Evolutionary conservation across 1,139 yeast genomes (phyloP).

Genomic region (Yamadazyma mexicana): DNA sequence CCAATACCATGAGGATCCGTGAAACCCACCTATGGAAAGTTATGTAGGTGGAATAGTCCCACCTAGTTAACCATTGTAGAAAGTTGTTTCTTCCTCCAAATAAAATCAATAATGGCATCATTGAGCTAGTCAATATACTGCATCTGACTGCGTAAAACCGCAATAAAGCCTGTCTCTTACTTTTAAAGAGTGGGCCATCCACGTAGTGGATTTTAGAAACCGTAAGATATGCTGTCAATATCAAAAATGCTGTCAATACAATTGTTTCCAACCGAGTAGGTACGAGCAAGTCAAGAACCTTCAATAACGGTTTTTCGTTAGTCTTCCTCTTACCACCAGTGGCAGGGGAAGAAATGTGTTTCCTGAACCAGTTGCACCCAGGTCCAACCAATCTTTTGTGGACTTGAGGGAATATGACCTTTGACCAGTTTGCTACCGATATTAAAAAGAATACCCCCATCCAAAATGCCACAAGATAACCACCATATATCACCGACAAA

Average conservation of each 20-base stretch:
- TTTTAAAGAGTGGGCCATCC: constrained; percentile 27
- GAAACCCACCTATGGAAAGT: constrained; percentile 63
- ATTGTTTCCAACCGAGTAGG: constrained; percentile 69
- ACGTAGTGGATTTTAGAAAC: constrained; percentile 21
- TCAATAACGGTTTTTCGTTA: constrained; percentile 24
- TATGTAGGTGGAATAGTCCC: constrained; percentile 60
- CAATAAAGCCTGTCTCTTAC: constrained; percentile 15
- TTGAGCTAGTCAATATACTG: constrained; percentile 54
- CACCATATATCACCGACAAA: constrained; percentile 35
- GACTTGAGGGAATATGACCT: constrained; percentile 24
- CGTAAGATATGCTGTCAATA: constrained; percentile 42
- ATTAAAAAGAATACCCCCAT: constrained; percentile 23
- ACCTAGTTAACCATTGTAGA: constrained; percentile 54
- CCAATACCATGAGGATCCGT: constrained; percentile 41
- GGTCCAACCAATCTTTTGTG: constrained; percentile 23
- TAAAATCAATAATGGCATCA: constrained; percentile 51
- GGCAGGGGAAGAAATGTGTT: constrained; percentile 29
- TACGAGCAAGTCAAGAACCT: constrained; percentile 37
- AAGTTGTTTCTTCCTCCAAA: constrained; percentile 67
- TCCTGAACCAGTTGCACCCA: constrained; percentile 25
- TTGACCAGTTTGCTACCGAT: constrained; percentile 34
- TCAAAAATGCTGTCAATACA: constrained; percentile 46
- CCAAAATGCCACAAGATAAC: constrained; percentile 33
- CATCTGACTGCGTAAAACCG: constrained; percentile 54
- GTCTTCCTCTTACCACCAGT: constrained; percentile 26